Evolutionary conservation across 768 basidiomycete genomes (phyloP).

Genomic region (Nidularia pulvinata): DNA sequence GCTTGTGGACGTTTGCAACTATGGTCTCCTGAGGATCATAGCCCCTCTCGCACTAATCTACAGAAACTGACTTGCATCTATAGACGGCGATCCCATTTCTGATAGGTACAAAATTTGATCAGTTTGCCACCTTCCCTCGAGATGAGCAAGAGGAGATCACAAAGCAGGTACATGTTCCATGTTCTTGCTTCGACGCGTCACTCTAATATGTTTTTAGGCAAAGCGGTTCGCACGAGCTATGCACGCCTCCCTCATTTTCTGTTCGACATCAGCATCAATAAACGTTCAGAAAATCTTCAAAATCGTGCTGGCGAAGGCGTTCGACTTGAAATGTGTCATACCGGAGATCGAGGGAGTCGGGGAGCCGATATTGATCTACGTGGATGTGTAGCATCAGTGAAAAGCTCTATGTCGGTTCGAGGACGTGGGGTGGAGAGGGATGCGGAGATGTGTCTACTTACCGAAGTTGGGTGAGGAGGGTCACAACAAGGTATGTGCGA

Average conservation of each 20-base stretch:
- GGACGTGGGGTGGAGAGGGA: slow-evolving; percentile 4
- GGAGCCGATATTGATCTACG: slow-evolving; percentile 93
- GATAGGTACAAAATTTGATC: slow-evolving; percentile 98
- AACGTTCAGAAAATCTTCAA: slow-evolving; percentile 99
- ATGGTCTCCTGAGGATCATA: neutral
- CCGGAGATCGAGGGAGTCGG: slow-evolving; percentile 98
- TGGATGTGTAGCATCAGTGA: slow-evolving; percentile 61
- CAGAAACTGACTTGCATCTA: slow-evolving; percentile 1
- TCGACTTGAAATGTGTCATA: slow-evolving; percentile 98
- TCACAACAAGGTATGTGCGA: neutral
- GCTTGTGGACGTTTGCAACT: too few relatives aligned
- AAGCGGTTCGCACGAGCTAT: slow-evolving; percentile 98
- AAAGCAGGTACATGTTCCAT: slow-evolving; percentile 67
- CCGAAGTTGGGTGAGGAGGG: neutral
- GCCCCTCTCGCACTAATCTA: neutral
- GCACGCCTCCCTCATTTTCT: slow-evolving; percentile 99
- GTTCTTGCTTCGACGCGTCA: neutral
- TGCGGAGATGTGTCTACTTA: slow-evolving; percentile 1
- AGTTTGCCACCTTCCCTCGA: slow-evolving; percentile 91
- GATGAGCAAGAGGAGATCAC: slow-evolving; percentile 99
- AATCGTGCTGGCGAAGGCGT: slow-evolving; percentile 95
- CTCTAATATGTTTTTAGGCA: slow-evolving; percentile 48
- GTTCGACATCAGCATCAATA: slow-evolving; percentile 97
- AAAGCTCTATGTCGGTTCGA: slow-evolving; percentile 9
- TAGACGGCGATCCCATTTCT: slow-evolving; percentile 99